Conservation (phyloP, 768 basidiomycete species). For the Termitomyces sp. region DNA sequence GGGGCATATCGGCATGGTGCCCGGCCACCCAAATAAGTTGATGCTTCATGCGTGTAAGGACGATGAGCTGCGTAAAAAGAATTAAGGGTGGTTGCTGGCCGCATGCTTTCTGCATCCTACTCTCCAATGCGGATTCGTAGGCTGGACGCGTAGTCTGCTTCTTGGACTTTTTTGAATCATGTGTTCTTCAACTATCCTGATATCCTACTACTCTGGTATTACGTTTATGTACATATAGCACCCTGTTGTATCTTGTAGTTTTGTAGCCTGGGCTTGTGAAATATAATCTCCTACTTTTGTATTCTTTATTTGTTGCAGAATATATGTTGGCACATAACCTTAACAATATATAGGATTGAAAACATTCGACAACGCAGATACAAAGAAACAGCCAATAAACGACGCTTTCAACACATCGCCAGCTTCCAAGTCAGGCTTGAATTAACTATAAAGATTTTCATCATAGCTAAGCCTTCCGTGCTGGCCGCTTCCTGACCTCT, state of each 20-base stretch:
- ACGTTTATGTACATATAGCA: background rate
- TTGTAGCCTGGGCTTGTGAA: background rate
- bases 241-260: background rate
- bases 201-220: background rate
- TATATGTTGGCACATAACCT: background rate
- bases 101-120: background rate
- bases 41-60: conserved; percentile 85
- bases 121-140: background rate
- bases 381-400: background rate
- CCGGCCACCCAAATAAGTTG: conserved; percentile 69
- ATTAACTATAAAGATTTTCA: background rate
- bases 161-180: background rate
- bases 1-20: conserved; percentile 82
- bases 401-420: background rate
- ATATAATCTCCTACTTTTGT: background rate
- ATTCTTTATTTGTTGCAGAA: background rate
- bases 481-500: conserved; percentile 71
- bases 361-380: background rate
- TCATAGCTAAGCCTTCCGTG: conserved; percentile 25
- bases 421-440: background rate
- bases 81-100: background rate
- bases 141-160: background rate
- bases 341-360: background rate
- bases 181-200: background rate
- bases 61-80: conserved; percentile 54